phyloP scores from a whole-genome alignment of 2,329 filamentous ascomycete genomes.

The Xylaria sp. region DNA sequence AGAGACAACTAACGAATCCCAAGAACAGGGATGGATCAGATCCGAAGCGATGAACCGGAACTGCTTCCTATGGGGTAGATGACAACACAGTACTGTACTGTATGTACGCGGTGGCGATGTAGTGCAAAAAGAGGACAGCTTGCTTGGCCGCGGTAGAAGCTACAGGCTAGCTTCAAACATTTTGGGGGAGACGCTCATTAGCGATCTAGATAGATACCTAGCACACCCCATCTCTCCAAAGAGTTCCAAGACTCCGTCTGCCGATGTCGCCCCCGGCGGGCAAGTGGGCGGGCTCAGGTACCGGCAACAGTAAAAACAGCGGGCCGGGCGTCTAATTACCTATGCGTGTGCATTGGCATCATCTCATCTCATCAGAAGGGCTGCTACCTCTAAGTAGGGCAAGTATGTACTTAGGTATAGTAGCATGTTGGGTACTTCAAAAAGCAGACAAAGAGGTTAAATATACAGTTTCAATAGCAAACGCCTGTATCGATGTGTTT shows the following conservation, averaged over 20 bases:
- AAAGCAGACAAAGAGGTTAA: too few species aligned
- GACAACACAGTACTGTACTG: neutral
- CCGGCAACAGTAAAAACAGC: conserved; percentile 35
- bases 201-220: conserved; percentile 19
- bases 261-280: conserved; percentile 38
- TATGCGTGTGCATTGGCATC: neutral
- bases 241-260: conserved; percentile 12
- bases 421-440: too few species aligned
- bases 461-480: too few species aligned
- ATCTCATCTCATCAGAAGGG: neutral
- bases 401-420: too few species aligned
- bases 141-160: conserved; percentile 23
- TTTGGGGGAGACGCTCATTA: conserved; percentile 17
- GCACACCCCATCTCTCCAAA: conserved; percentile 6
- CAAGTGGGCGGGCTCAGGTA: conserved; percentile 24
- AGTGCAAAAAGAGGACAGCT: conserved; percentile 24
- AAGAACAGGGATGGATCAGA: conserved; percentile 19
- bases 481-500: neutral
- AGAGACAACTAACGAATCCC: conserved; percentile 7
- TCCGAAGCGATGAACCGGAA: conserved; percentile 20
- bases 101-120: neutral
- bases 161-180: conserved; percentile 12
- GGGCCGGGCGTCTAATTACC: neutral
- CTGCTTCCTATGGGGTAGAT: conserved; percentile 2
- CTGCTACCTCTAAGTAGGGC: too few species aligned